Base-by-base conservation (phyloP, 2,329 filamentous ascomycete genomes). In the Arthrobotrys megalospora region DNA sequence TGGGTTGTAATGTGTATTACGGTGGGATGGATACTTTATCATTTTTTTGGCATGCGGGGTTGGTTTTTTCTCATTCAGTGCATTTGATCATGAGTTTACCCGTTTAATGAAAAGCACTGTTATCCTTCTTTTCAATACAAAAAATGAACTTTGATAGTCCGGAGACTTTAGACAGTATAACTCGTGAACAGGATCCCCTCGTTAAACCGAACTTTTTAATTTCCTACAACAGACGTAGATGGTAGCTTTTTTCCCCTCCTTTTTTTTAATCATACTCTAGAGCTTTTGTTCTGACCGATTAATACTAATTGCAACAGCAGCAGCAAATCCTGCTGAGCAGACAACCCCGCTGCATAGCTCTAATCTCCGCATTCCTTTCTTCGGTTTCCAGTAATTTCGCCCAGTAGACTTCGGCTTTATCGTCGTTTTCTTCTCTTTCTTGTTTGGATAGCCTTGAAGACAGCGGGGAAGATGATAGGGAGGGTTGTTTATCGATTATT, bases 1-100 rank as follows among this genome's bases (percentile, higher is more conserved):
- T 50, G 53, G 68, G 32, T 45, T 43, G 41, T 71, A 71, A 71
- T 71, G 58, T 71, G 32, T 72, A 45, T 32, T 38, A 47, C 21
- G 45, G 52, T 21, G 28, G 14, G 2, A n/a, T 16, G 8, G 47
- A 21, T 38, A 38, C 24, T 14, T n/a, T 45, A 24, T 34, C 34
- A 68, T 69, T 21, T 2, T 47, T 68, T 14, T 34, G 24, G 66
- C 43, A 34, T 16, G 10, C 38, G 2, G 3, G 19, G 16, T 63
- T 47, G 3, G 1, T 47, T 47, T 65, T 65, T 7, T 65, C 36
- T 36, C 11, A 43, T 60, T 16, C 1, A 3, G n/a, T 41, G 32
- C 34, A 16, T 53, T 16, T 28, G n/a, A n/a, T n/a, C 24, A 34
- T 34, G 50, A 28, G 24, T 28, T 53, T 16, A 53, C 28, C 47